Evolutionary conservation across 2,329 filamentous ascomycete genomes (phyloP).

Genomic region (Nannizziopsis arthrosporioides): DNA sequence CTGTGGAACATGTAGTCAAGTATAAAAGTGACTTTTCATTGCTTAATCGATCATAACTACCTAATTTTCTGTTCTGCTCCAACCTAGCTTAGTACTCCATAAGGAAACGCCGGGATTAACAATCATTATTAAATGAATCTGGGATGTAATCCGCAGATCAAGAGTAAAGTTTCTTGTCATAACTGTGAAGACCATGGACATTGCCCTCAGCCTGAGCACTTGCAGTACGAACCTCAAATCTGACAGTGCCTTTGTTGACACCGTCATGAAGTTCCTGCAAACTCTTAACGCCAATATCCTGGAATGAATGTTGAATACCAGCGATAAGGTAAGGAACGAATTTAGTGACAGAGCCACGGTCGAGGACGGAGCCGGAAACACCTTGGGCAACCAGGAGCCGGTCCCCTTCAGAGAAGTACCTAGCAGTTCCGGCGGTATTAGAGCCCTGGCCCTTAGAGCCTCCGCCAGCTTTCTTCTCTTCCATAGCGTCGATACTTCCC

Average conservation of each 20-base stretch:
- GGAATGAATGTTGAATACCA: conserved; percentile 92
- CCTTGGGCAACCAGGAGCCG: conserved; percentile 91
- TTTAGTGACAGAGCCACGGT: conserved; percentile 67
- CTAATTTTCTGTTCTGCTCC: too few relatives aligned
- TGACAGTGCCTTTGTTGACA: conserved; percentile 61
- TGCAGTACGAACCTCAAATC: conserved; percentile 88
- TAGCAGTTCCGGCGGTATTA: conserved; percentile 83
- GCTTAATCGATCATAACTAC: too few relatives aligned
- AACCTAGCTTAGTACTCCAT: too few relatives aligned
- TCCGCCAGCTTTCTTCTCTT: conserved; percentile 87
- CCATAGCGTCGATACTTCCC: conserved; percentile 98
- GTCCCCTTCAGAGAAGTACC: conserved; percentile 97
- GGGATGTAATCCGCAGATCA: conserved; percentile 33
- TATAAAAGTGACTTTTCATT: too few relatives aligned
- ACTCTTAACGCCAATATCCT: conserved; percentile 83
- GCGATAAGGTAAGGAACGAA: conserved; percentile 93
- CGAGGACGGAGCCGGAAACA: conserved; percentile 60
- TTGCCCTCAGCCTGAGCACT: conserved; percentile 94
- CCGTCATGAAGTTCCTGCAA: conserved; percentile 63
- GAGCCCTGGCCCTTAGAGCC: conserved; percentile 53
- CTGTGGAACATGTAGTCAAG: too few relatives aligned
- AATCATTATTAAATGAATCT: conserved; percentile 8
- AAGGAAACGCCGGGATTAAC: neutral
- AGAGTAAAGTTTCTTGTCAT: conserved; percentile 99
- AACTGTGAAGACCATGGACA: conserved; percentile 91